Percentiles rank a stretch among this genome's conserved stretches.
Conservation (phyloP, 345 rosid genomes). For the Populus euphratica region DNA sequence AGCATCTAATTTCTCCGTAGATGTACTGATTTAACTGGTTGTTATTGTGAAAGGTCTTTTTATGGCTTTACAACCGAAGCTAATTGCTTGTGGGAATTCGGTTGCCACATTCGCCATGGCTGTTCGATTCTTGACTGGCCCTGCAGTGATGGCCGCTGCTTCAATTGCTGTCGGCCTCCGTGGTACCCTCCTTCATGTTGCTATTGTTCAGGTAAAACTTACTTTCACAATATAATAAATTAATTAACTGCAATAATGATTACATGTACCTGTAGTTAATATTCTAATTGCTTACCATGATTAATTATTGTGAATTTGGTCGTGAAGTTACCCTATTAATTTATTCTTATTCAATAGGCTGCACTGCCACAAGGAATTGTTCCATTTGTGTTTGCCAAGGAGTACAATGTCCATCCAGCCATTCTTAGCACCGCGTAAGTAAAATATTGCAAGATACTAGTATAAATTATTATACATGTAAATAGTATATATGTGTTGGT, state of each 20-base stretch:
- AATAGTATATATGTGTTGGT: too few species aligned
- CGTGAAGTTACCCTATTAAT: neutral
- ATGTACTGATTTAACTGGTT: neutral
- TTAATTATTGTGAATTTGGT: neutral
- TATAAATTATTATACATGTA: neutral
- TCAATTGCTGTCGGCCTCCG: conserved; percentile 37
- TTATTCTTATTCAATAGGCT: conserved; percentile 17
- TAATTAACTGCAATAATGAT: too few species aligned
- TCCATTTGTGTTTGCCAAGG: conserved; percentile 33
- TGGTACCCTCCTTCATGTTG: conserved; percentile 30
- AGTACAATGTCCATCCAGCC: conserved; percentile 32
- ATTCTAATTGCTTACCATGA: neutral
- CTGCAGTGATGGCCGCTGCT: conserved; percentile 37
- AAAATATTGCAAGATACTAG: neutral
- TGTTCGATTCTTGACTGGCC: conserved; percentile 33
- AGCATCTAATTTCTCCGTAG: neutral
- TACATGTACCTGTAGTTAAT: too few species aligned
- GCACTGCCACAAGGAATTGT: conserved; percentile 32
- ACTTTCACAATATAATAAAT: neutral
- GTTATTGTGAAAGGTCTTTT: conserved; percentile 21
- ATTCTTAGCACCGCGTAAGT: conserved; percentile 30
- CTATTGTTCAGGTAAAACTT: conserved; percentile 33
- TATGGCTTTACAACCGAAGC: conserved; percentile 36
- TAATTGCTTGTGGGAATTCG: conserved; percentile 30
- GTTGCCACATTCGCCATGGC: conserved; percentile 36